phyloP scores from a whole-genome alignment of 352 stramenopile species.

The Phytophthora hybrid region DNA sequence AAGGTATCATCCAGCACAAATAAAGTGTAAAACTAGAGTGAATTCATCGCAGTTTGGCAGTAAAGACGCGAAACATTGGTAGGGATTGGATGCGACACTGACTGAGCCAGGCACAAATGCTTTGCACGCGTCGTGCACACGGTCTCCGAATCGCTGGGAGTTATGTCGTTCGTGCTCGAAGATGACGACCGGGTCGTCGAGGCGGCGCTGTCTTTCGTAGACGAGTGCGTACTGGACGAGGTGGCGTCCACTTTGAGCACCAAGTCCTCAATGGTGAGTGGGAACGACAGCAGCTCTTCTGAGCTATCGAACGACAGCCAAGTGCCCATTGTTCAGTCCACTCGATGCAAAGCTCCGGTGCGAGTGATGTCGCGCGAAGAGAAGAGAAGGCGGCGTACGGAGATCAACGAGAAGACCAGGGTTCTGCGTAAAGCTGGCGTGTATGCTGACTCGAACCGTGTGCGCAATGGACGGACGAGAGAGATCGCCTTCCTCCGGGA shows the following conservation, averaged over 20 bases:
- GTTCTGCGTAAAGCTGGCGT: slow-evolving; percentile 23
- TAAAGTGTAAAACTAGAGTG: slow-evolving; percentile 3
- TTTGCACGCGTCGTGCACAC: not conserved
- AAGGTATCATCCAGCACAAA: not conserved
- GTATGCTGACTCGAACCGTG: slow-evolving; percentile 41
- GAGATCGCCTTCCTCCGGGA: slow-evolving; percentile 48
- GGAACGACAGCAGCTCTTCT: not conserved
- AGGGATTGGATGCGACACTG: not conserved
- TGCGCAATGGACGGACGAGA: slow-evolving; percentile 29
- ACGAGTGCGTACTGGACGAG: slow-evolving; percentile 13
- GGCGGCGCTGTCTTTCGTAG: slow-evolving; percentile 37
- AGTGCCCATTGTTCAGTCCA: slow-evolving; percentile 16
- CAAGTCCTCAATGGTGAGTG: not conserved
- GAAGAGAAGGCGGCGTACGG: slow-evolving; percentile 14
- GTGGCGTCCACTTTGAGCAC: not conserved
- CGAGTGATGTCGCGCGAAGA: slow-evolving; percentile 11
- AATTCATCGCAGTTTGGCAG: not conserved
- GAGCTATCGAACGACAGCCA: not conserved
- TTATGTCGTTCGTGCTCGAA: slow-evolving; percentile 31
- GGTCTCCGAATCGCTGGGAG: not conserved
- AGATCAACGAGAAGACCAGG: slow-evolving; percentile 27
- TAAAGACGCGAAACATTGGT: not conserved
- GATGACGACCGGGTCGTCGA: slow-evolving; percentile 23
- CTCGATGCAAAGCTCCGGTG: slow-evolving; percentile 27
- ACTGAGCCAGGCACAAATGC: slow-evolving; percentile 8